These are phyloP conservation scores for Hirschioporus abietinus DNA, from an alignment of 768 basidiomycete species.

Conservation along the genomic window DNA sequence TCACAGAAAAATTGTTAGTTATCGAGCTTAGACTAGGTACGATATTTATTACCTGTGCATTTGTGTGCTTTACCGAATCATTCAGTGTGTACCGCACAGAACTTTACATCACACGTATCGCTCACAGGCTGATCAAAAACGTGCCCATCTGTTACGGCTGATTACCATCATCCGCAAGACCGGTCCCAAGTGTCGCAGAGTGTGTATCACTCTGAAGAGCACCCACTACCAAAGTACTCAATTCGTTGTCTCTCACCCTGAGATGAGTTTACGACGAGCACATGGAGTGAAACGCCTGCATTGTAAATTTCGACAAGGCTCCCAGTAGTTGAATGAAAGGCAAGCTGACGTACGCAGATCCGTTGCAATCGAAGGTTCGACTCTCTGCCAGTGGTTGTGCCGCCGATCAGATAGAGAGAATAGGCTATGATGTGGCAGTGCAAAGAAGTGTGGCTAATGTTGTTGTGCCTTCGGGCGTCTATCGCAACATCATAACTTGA, in stretches of 20 bases:
- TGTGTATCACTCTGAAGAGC: neutral
- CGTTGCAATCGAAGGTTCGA: too few species aligned
- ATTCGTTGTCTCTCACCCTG: neutral
- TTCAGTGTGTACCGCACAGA: too few species aligned
- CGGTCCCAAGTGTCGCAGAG: neutral
- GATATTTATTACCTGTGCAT: too few species aligned
- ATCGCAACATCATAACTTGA: too few species aligned
- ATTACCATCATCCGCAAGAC: neutral
- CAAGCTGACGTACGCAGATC: too few species aligned
- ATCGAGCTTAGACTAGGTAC: too few species aligned
- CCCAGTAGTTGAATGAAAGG: neutral
- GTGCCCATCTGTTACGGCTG: neutral
- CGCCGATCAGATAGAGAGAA: too few species aligned
- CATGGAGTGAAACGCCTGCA: neutral
- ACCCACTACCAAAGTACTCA: neutral
- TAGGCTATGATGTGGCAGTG: neutral
- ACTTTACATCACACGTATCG: too few species aligned
- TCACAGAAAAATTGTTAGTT: neutral
- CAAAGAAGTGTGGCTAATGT: neutral
- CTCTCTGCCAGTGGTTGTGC: too few species aligned
- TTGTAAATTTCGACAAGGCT: neutral
- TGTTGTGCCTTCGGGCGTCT: neutral
- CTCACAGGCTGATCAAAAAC: neutral
- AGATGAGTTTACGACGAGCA: too few species aligned
- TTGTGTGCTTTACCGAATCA: too few species aligned